phyloP scores from a whole-genome alignment of 805 yeast genomes.

The Hanseniaspora mollemarum region DNA sequence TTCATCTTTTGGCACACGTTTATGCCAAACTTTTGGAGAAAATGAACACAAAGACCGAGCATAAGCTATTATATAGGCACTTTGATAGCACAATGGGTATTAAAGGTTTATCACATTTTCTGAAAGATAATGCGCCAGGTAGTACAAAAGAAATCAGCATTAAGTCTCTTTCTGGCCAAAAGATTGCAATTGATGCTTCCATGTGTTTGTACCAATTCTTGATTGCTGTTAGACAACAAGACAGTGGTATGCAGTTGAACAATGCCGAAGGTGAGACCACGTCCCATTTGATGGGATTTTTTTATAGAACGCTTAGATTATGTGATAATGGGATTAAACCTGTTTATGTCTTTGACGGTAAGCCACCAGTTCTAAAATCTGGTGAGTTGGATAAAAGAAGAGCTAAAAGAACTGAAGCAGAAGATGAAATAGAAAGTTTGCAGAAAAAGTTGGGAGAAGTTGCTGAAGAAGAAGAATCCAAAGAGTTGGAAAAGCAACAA shows the following conservation, averaged over 20 bases:
- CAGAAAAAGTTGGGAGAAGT: conserved; percentile 45
- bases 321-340: conserved; percentile 93
- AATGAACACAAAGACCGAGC: no score
- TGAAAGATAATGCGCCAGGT: conserved; percentile 78
- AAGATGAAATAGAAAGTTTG: conserved; percentile 58
- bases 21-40: no score
- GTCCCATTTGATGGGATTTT: conserved; percentile 92
- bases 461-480: conserved; percentile 8
- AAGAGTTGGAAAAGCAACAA: conserved; percentile 5
- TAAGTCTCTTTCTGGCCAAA: conserved; percentile 79
- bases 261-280: conserved; percentile 85
- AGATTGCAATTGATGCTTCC: conserved; percentile 93
- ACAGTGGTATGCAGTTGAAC: conserved; percentile 76
- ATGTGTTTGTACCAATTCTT: conserved; percentile 94
- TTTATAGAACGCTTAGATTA: conserved; percentile 81
- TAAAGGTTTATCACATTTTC: conserved; percentile 72
- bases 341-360: conserved; percentile 92
- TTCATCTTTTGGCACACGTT: no score
- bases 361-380: conserved; percentile 87
- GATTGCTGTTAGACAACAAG: conserved; percentile 92
- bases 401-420: conserved; percentile 72
- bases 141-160: conserved; percentile 71
- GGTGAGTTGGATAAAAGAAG: conserved; percentile 84
- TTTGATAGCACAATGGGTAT: conserved; percentile 37
- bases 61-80: no score